Evolutionary conservation across 495 filamentous ascomycete genomes (phyloP), one percentile per base, ranked within the genome.

Genomic region (Melanomma pulvis-pyrius): DNA sequence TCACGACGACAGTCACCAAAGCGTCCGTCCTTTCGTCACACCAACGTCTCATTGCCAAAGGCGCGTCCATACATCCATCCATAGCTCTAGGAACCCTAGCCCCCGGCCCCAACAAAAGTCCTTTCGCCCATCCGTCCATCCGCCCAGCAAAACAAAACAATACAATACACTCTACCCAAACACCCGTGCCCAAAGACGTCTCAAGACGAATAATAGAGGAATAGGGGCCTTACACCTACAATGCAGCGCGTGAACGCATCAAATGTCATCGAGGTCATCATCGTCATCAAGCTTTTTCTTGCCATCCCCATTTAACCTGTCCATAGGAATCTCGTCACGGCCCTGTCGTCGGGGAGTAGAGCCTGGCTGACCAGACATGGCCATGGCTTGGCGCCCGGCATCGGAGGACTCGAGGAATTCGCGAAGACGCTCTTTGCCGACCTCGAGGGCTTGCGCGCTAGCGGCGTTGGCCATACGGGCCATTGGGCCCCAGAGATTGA

Each of bases 401-500:
- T 96, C 90, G 12, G 87, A 88, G 46, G 82, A 85, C 79, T 91
- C 90, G 59, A 97, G 78, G 73, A 96, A 96, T 30, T 96, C 91
- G 24, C 93, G 84, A 54, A 97, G 83, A 63, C 87, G 87, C 76
- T 92, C 89, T 81, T 96, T 97, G 69, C 89, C 91, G 67, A 97
- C 90, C 59, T 93, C 91, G 17, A 96, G 60, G 1, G 89, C 96
- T 78, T 98, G 94, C 67, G 85, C 82, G 15, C 86, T 86, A 17
- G 96, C 96, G 19, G 94, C 94, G 71, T 94, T 91, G 56, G 85
- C 86, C 90, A 98, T 96, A 71, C 93, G 91, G 65, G 92, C 78
- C 81, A 98, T 98, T 1, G 94, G 96, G 1, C 94, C 93, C 83
- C 94, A 93, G 9, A 98, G 86, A 73, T 97, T 97, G 56, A 98